These are phyloP conservation scores for Saccharomyces cerevisiae DNA, from an alignment of 805 yeast species.

Conservation along the genomic window DNA sequence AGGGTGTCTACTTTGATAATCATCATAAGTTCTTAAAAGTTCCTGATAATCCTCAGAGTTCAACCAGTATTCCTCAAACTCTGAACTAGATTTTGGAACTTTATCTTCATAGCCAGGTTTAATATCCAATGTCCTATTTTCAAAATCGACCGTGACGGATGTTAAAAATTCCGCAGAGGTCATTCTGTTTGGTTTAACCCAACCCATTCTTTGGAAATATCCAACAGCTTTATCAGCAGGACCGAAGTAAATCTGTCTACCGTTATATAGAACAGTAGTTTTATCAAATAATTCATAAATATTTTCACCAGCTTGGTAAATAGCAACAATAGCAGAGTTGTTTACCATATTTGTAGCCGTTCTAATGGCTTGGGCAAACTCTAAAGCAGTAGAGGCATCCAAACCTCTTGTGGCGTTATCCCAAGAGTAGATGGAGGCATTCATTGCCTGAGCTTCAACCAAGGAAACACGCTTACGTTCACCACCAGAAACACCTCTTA, in stretches of 20 bases:
- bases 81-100: slow-evolving; percentile 48
- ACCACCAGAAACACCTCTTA: slow-evolving; percentile 68
- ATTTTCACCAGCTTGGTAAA: slow-evolving; percentile 62
- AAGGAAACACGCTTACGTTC: slow-evolving; percentile 65
- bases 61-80: slow-evolving; percentile 54
- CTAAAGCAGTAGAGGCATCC: slow-evolving; percentile 64
- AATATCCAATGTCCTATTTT: slow-evolving; percentile 41
- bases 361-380: slow-evolving; percentile 52
- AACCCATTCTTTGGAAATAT: slow-evolving; percentile 55
- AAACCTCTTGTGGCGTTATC: slow-evolving; percentile 67
- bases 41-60: slow-evolving; percentile 45
- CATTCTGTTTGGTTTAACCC: slow-evolving; percentile 52
- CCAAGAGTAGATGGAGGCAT: slow-evolving; percentile 51
- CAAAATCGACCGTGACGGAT: slow-evolving; percentile 54
- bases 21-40: slow-evolving; percentile 33
- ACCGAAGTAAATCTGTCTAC: slow-evolving; percentile 56
- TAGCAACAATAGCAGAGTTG: slow-evolving; percentile 54
- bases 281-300: slow-evolving; percentile 55
- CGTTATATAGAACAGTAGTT: slow-evolving; percentile 51
- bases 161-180: slow-evolving; percentile 63
- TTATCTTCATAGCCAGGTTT: slow-evolving; percentile 41
- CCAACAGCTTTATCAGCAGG: slow-evolving; percentile 44
- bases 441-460: slow-evolving; percentile 52
- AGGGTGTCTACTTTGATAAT: slow-evolving; percentile 35
- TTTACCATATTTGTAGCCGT: slow-evolving; percentile 49